Evolutionary conservation across 225 moss, liverwort and hornwort genomes (phyloP).

Genomic region (Takakia lepidozioides): DNA sequence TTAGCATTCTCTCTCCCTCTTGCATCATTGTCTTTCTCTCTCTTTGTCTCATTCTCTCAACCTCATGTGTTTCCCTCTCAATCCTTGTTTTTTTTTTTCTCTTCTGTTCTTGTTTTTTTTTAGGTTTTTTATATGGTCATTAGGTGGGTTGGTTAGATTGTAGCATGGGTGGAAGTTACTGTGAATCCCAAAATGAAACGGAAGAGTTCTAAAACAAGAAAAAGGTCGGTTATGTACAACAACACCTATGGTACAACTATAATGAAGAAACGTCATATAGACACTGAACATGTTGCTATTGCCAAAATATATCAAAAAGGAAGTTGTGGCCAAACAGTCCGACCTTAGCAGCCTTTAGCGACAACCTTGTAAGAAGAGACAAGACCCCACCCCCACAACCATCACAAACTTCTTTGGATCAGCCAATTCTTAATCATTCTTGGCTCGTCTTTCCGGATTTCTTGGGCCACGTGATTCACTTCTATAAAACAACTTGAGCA

Average conservation of each 20-base stretch:
- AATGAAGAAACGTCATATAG: background rate
- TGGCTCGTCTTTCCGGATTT: too few relatives aligned
- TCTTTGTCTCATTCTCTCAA: too few relatives aligned
- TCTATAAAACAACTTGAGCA: too few relatives aligned
- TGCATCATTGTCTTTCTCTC: too few relatives aligned
- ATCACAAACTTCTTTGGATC: slow-evolving; percentile 1
- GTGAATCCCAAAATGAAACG: background rate
- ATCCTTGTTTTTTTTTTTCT: too few relatives aligned
- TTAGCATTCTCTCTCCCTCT: too few relatives aligned
- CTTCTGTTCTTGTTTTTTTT: too few relatives aligned
- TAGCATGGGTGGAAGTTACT: too few relatives aligned
- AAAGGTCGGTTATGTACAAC: background rate
- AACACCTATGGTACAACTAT: background rate
- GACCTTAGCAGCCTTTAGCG: background rate
- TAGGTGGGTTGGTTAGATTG: too few relatives aligned
- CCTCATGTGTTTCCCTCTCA: too few relatives aligned
- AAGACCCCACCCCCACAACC: background rate
- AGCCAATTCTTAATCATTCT: background rate
- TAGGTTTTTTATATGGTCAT: too few relatives aligned
- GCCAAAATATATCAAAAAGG: background rate
- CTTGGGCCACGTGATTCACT: too few relatives aligned
- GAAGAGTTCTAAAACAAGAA: background rate
- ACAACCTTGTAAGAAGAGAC: background rate
- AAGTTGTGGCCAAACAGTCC: background rate
- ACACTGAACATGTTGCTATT: background rate